A percentile compares a stretch with the other conserved stretches of the same genome.
Evolutionary conservation across 2,329 filamentous ascomycete species (phyloP).

Genomic region (Hypoxylon sp.): DNA sequence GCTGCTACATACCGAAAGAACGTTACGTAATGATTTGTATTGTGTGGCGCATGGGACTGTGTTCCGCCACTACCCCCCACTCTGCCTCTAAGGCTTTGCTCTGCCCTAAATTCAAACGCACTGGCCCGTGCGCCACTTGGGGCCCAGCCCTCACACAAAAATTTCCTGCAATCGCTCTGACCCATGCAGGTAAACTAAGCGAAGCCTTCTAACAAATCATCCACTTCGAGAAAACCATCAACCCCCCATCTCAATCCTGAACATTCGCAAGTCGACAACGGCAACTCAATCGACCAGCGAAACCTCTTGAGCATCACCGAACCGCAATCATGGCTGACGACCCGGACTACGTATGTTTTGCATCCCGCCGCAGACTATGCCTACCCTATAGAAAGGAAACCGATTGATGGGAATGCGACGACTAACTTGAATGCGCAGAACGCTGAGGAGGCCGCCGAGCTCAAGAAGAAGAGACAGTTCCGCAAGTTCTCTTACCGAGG

Average conservation of each 20-base stretch:
- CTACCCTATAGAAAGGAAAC: conserved; percentile 9
- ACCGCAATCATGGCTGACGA: conserved; percentile 83
- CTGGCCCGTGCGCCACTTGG: conserved; percentile 42
- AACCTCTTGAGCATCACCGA: conserved; percentile 56
- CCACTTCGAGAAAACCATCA: conserved; percentile 41
- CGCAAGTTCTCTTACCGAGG: conserved; percentile 99
- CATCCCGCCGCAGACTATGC: conserved; percentile 33
- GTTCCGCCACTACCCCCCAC: not conserved
- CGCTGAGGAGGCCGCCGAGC: conserved; percentile 97
- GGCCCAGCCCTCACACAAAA: conserved; percentile 49
- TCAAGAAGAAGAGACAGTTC: conserved; percentile 99
- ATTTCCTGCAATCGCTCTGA: conserved; percentile 36
- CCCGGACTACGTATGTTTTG: conserved; percentile 81
- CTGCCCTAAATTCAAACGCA: not conserved
- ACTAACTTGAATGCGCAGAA: conserved; percentile 73
- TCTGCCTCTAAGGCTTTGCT: not conserved
- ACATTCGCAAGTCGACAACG: conserved; percentile 61
- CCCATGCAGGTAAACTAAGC: conserved; percentile 42
- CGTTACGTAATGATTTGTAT: not conserved
- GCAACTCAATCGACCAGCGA: conserved; percentile 62
- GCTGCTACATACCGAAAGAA: too few species aligned
- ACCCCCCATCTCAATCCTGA: conserved; percentile 48
- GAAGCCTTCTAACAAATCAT: conserved; percentile 42
- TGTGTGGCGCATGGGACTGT: not conserved
- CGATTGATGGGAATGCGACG: conserved; percentile 32